These are phyloP conservation scores for Colletotrichum eremochloae DNA, from an alignment of 2,329 filamentous ascomycete genomes.

Conservation along the genomic window DNA sequence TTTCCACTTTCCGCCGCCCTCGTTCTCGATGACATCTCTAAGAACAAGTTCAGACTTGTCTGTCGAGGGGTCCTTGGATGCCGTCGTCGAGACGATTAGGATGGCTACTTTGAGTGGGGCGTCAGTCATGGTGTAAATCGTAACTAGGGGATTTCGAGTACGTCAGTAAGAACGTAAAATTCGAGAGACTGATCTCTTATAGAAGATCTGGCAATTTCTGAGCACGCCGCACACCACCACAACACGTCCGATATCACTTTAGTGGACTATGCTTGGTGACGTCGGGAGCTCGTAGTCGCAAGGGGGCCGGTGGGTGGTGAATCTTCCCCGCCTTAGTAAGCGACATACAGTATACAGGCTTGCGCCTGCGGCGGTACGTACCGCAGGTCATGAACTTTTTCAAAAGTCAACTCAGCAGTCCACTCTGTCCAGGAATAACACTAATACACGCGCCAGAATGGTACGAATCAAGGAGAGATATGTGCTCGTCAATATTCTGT, in stretches of 20 bases:
- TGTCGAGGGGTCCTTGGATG: slow-evolving; percentile 80
- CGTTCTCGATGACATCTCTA: slow-evolving; percentile 74
- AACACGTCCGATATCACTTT: not conserved
- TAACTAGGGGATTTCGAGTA: not conserved
- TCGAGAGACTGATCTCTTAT: not conserved
- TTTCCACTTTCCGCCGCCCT: slow-evolving; percentile 79
- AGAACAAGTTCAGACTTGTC: slow-evolving; percentile 80
- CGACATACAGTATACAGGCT: not conserved
- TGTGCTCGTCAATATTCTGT: slow-evolving; percentile 93
- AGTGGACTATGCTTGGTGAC: slow-evolving; percentile 20
- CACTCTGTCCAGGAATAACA: not conserved
- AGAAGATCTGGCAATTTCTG: not conserved
- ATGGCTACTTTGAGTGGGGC: slow-evolving; percentile 77
- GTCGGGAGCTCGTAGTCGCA: slow-evolving; percentile 26
- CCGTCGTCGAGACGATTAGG: slow-evolving; percentile 92
- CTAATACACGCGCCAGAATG: slow-evolving; percentile 67
- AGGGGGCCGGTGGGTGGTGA: not conserved
- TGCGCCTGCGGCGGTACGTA: slow-evolving; percentile 6
- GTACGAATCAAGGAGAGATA: slow-evolving; percentile 97
- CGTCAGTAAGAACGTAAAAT: too few relatives aligned
- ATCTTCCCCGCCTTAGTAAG: slow-evolving; percentile 40
- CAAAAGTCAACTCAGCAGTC: slow-evolving; percentile 14
- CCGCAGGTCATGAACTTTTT: slow-evolving; percentile 33
- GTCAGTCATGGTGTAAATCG: slow-evolving; percentile 51
- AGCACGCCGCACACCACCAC: slow-evolving; percentile 4